Evolutionary conservation across 345 rosid species (phyloP), one percentile per base, ranked within the genome.

Genomic region (Brassica cretica): DNA sequence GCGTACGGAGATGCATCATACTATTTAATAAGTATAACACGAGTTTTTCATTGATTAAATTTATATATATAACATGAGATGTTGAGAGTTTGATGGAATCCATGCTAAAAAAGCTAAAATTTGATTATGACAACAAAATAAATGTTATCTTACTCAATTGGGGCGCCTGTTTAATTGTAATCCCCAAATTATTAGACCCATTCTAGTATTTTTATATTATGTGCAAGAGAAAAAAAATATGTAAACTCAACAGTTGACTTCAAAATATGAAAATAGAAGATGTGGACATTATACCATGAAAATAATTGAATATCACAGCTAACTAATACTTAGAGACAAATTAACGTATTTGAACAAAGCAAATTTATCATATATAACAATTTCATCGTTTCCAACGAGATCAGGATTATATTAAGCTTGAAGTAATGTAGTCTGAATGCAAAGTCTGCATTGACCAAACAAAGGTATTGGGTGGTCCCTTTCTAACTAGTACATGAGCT

Each of bases 371-470:
- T 46, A 41, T 41, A 41, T 41, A 10, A 41, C n/a, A 41, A 10
- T 10, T 41, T 10, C 53, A 46, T 12, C 56, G 56, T 49, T 49
- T 49, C 56, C 18, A 49, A 49, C 18, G 18, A 49, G 56, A 49
- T 49, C 18, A 49, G 18, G 18, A 49, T 5, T 49, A 49, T 49
- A 49, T 49, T 49, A 14, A 49, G 6, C 56, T 49, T 49, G 56
- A 49, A 49, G 56, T 49, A 49, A 49, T 49, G 56, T n/a, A 49
- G 16, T 46, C 55, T 46, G 55, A 46, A 49, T 49, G 56, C 53
- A 46, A 46, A n/a, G 56, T 49, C 56, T n/a, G 56, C 56, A n/a
- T n/a, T 49, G 56, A 49, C 56, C 56, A 49, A 49, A 49, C 56
- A 49, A 49, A 49, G 56, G 5, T 49, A 49, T 49, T 49, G 56